A percentile compares a stretch with the other conserved stretches of the same genome.
phyloP scores from a whole-genome alignment of 1,284 basidiomycete species.

The Pascua sp. region DNA sequence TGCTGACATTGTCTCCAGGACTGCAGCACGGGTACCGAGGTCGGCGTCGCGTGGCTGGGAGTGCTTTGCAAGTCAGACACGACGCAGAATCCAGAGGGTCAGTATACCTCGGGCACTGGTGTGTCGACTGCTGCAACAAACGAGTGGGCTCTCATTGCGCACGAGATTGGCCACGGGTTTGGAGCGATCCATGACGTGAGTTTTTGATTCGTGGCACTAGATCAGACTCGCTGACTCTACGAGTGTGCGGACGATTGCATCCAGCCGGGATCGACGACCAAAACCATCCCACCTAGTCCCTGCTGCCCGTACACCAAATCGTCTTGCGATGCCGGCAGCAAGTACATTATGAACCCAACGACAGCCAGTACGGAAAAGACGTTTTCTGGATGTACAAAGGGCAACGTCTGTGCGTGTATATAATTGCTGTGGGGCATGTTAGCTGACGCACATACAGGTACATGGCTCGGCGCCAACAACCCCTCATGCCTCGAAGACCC shows the following conservation, averaged over 20 bases:
- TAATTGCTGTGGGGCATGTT: too few relatives aligned
- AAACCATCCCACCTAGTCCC: slow-evolving; percentile 17
- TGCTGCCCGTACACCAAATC: slow-evolving; percentile 70
- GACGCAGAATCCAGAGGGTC: slow-evolving; percentile 49
- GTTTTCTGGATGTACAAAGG: slow-evolving; percentile 77
- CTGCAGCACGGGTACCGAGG: slow-evolving; percentile 55
- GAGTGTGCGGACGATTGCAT: slow-evolving; percentile 68
- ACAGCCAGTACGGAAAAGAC: slow-evolving; percentile 62
- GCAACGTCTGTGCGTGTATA: slow-evolving; percentile 71
- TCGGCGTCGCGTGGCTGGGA: slow-evolving; percentile 85
- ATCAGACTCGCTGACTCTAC: background rate
- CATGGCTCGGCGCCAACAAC: slow-evolving; percentile 1
- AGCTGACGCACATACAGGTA: background rate
- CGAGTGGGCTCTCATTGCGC: slow-evolving; percentile 71
- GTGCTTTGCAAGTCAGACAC: slow-evolving; percentile 65
- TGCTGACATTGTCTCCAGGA: slow-evolving; percentile 1
- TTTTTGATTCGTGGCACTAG: slow-evolving; percentile 16
- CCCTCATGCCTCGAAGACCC: slow-evolving; percentile 1
- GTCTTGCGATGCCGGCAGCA: slow-evolving; percentile 63
- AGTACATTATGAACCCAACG: slow-evolving; percentile 77
- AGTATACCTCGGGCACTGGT: slow-evolving; percentile 72
- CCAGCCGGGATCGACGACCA: slow-evolving; percentile 29
- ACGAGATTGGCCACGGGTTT: slow-evolving; percentile 73
- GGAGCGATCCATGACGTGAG: slow-evolving; percentile 75
- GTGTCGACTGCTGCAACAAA: slow-evolving; percentile 66